phyloP scores from a whole-genome alignment of 352 stramenopile species.

The Poterioochromonas sp. region DNA sequence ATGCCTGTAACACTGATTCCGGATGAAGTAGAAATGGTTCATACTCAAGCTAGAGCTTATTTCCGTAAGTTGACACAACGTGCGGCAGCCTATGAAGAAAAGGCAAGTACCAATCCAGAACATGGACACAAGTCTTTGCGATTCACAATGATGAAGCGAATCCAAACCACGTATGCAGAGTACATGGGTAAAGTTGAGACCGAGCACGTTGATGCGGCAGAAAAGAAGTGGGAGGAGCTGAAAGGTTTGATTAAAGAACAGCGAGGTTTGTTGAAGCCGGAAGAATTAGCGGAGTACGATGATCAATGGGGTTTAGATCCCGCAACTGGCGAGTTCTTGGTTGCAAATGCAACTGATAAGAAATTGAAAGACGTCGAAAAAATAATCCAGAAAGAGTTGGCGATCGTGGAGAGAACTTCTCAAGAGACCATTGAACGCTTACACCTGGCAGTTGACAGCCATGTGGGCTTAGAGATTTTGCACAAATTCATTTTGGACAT shows the following conservation, averaged over 20 bases:
- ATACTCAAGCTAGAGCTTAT: neutral
- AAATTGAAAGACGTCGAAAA: neutral
- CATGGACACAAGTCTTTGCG: neutral
- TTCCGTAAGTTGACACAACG: neutral
- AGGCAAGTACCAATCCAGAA: neutral
- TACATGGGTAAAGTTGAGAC: neutral
- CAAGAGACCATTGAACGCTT: neutral
- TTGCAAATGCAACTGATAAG: neutral
- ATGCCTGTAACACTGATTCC: neutral
- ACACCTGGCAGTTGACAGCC: neutral
- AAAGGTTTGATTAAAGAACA: neutral
- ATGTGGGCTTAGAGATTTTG: conserved; percentile 26
- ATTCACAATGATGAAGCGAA: neutral
- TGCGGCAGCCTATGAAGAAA: neutral
- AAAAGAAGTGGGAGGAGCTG: neutral
- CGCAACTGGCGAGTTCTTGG: conserved; percentile 6
- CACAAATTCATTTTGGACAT: conserved; percentile 27
- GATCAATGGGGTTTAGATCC: conserved; percentile 21
- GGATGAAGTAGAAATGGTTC: neutral
- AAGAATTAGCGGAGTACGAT: conserved; percentile 15
- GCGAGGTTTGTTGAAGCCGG: neutral
- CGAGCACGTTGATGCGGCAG: neutral
- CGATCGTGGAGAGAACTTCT: neutral
- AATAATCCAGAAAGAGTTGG: neutral
- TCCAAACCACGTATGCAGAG: neutral